Evolutionary conservation across 768 basidiomycete genomes (phyloP).

Genomic region (Artomyces pyxidatus): DNA sequence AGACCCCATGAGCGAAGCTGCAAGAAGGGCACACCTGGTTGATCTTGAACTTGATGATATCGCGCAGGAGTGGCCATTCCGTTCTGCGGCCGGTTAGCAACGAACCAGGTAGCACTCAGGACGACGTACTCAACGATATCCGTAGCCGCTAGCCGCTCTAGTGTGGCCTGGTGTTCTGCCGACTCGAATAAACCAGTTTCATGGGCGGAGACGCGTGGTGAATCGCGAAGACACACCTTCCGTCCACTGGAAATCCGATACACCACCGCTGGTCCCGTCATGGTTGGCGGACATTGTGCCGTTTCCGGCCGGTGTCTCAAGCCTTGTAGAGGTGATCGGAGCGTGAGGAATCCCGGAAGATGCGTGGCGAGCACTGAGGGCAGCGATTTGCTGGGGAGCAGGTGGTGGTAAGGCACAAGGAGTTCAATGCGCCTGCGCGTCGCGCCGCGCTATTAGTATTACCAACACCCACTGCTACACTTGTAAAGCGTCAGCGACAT

Average conservation of each 20-base stretch:
- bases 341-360: too few relatives aligned
- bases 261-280: not conserved
- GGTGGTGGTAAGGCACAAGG: too few relatives aligned
- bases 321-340: too few relatives aligned
- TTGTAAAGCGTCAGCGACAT: too few relatives aligned
- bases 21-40: slow-evolving; percentile 39
- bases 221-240: not conserved
- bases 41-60: slow-evolving; percentile 67
- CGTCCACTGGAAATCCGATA: not conserved
- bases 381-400: too few relatives aligned
- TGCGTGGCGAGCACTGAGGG: too few relatives aligned
- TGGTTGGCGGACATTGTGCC: not conserved
- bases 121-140: slow-evolving; percentile 48
- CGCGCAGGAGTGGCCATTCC: slow-evolving; percentile 64
- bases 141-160: slow-evolving; percentile 56
- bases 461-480: too few relatives aligned
- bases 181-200: not conserved
- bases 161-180: slow-evolving; percentile 48
- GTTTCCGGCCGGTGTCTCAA: too few relatives aligned
- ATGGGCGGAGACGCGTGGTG: not conserved
- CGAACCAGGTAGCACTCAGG: not conserved
- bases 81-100: slow-evolving; percentile 29
- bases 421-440: too few relatives aligned
- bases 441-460: too few relatives aligned
- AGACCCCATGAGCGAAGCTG: not conserved